A percentile compares a stretch with the other conserved stretches of the same genome.
These are phyloP conservation scores for Hebeloma cylindrosporum DNA, from an alignment of 768 basidiomycete genomes.

Conservation along the genomic window DNA sequence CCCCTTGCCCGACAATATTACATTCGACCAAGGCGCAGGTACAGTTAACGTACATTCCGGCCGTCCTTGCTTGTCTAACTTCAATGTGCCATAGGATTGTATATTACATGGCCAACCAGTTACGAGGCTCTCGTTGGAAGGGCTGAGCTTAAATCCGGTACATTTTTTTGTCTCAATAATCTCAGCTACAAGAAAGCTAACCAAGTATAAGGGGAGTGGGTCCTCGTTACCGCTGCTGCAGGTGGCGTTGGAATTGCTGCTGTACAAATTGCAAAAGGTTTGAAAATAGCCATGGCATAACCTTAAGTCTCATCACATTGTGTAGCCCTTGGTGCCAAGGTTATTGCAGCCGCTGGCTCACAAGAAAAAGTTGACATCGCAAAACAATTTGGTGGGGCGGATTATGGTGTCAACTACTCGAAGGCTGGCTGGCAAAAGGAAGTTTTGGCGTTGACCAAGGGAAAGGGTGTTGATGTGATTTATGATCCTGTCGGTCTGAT, in stretches of 20 bases:
- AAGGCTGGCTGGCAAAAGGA: constrained; percentile 85
- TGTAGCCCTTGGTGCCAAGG: constrained; percentile 83
- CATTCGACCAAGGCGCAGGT: constrained; percentile 87
- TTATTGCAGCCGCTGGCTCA: constrained; percentile 91
- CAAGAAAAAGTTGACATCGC: constrained; percentile 77
- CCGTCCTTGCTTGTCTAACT: not conserved
- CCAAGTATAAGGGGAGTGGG: constrained; percentile 71
- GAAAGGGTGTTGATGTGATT: constrained; percentile 83
- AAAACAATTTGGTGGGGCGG: constrained; percentile 75
- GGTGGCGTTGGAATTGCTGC: constrained; percentile 94
- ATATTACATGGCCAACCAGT: constrained; percentile 89
- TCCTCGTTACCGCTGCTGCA: constrained; percentile 93
- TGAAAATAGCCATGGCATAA: constrained; percentile 2
- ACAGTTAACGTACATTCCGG: constrained; percentile 19
- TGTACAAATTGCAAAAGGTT: constrained; percentile 91
- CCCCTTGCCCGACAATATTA: constrained; percentile 72
- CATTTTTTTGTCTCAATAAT: constrained; percentile 12
- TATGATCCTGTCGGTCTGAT: constrained; percentile 88
- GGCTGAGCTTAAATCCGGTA: constrained; percentile 76
- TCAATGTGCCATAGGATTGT: constrained; percentile 53
- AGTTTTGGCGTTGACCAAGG: constrained; percentile 78
- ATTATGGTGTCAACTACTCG: constrained; percentile 79
- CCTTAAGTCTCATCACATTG: not conserved
- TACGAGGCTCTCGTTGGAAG: constrained; percentile 90
- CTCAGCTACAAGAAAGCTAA: not conserved